Evolutionary conservation across 73 alveolate species (phyloP), one percentile per base, ranked within the genome.

Genomic region (Effrenium voratum): DNA sequence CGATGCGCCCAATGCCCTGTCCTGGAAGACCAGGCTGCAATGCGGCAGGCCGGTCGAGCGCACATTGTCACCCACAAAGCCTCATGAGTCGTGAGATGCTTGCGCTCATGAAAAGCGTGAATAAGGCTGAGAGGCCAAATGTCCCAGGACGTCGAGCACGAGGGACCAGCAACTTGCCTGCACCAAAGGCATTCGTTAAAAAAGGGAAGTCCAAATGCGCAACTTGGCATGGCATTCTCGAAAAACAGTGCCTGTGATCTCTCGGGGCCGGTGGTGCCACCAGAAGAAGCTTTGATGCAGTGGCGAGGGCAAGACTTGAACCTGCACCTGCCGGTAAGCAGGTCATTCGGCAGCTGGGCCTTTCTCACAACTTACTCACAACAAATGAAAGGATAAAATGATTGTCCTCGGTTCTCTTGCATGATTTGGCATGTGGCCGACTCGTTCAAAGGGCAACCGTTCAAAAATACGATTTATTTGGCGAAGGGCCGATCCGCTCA

Each of bases 1-100:
- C 63, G 19, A 52, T 12, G 19, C 63, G 26, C 19, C 63, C 63
- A 52, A 80, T 10, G 12, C 34, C 44, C n/a, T 22, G 38, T 44
- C 95, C 95, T 88, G 95, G 72, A 88, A 88, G 45, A 88, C 52
- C 28, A 63, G 70, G 77, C 77, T 88, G 70, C 95, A 88, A 49
- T 88, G 95, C 83, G 95, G 95, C 59, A 30, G 79, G 0, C 44
- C 49, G 36, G 49, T 60, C 40, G 95, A 46, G 10, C 95, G 95
- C n/a, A 88, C 47, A 52, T 88, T 88, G 85, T 88, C 95, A 0
- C 95, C 95, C 3, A 88, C 95, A 32, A 88, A 88, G 28, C 94
- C 94, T 85, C 93, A 50, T 26, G 30, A n/a, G n/a, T n/a, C n/a
- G n/a, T n/a, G n/a, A n/a, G n/a, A n/a, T n/a, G n/a, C n/a, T n/a